Conservation (phyloP, 139 green algal genomes). For the Coelastrella sp. region DNA sequence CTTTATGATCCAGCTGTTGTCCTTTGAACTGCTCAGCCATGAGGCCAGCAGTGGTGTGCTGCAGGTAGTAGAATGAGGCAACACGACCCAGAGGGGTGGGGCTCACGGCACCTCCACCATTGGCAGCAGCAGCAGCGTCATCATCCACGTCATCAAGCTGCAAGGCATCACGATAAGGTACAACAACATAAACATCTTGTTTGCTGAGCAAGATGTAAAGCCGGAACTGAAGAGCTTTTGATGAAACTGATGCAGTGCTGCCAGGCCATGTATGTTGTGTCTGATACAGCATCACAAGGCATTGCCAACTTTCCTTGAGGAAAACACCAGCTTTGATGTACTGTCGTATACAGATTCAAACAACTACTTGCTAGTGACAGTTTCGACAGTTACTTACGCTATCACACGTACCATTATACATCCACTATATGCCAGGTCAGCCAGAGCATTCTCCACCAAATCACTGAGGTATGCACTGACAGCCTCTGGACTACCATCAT, state of each 20-base stretch:
- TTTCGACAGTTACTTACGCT: too few relatives aligned
- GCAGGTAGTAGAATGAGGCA: conserved; percentile 96
- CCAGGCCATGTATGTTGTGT: too few relatives aligned
- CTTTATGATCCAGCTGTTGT: conserved; percentile 66
- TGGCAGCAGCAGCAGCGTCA: conserved; percentile 16
- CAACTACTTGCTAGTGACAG: background rate
- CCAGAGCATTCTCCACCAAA: conserved; percentile 82
- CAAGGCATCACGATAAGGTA: background rate
- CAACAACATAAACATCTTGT: background rate
- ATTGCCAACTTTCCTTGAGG: too few relatives aligned
- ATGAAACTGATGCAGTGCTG: too few relatives aligned
- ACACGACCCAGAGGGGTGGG: conserved; percentile 81
- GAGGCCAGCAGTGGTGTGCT: conserved; percentile 85
- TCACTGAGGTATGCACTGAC: conserved; percentile 83
- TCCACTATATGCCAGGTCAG: conserved; percentile 78
- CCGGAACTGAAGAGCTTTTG: too few relatives aligned
- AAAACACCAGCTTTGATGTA: too few relatives aligned
- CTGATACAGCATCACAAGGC: too few relatives aligned
- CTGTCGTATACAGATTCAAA: too few relatives aligned
- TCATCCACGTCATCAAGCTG: conserved; percentile 14
- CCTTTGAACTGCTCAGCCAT: conserved; percentile 73
- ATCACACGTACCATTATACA: conserved; percentile 81
- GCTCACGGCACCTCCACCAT: conserved; percentile 71
- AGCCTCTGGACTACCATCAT: conserved; percentile 64
- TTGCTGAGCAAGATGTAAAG: too few relatives aligned